Base-by-base conservation (phyloP, 2,329 filamentous ascomycete genomes). In the Diplodia seriata region DNA sequence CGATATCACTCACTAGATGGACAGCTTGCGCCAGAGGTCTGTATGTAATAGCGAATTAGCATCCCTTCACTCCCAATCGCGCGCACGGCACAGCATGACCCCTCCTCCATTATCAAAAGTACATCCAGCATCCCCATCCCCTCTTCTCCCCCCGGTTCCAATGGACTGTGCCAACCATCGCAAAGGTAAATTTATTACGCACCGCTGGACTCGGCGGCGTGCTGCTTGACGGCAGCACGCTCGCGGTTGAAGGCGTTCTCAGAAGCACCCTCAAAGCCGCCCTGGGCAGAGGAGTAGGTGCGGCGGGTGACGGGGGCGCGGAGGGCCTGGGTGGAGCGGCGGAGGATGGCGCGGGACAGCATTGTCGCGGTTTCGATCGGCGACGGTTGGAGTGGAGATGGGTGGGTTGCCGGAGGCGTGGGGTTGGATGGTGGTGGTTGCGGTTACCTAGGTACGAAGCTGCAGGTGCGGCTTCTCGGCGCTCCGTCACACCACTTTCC, bases 21-120 rank as follows among this genome's bases (percentile, higher is more conserved):
- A 95, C 76, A 98, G 90, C 87, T 96, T 98, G 82, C 88, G 90
- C 95, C 95, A 99, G 76, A 97, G 89, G 76, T 93, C 94, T 97
- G 78, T 67, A 69, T 66, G 71, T 69, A 68, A 47, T 23, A 55
- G 7, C 3, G 14, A 55, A 26, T 65, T 29, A 65, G 62, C 50
- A 49, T 40, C 43, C 12, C 40, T 43, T 11, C 50, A 55, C 2
- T 23, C 29, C 18, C 23, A 55, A 43, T 38, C 26, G 20, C 50
- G n/a, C 49, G 8, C 12, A 54, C 26, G n/a, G 33, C 31, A 56
- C 31, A 23, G 9, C 18, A 18, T 15, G 8, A n/a, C 6, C 47
- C 29, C 29, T 36, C 31, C 47, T 26, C 31, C 43, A 23, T 38
- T 31, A 38, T 47, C 55, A 50, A 51, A 63, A 38, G 26, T 3